Evolutionary conservation across 192 early-diverging fungal species (phyloP), one percentile per base, ranked within the genome.

Genomic region (Podila clonocystis): DNA sequence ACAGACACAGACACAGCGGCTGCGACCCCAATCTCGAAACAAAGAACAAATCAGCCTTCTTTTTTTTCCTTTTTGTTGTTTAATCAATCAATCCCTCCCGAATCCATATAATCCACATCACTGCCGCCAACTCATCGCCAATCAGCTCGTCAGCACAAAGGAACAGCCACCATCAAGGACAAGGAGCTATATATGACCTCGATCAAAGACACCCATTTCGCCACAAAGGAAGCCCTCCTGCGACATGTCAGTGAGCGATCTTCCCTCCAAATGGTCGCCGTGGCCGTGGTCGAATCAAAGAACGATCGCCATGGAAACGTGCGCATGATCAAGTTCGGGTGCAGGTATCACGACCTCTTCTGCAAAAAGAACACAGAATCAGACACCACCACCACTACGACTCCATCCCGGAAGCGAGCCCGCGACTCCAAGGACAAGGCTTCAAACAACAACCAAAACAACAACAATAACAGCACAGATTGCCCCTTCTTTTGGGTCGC

Each of bases 181-280:
- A 36, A 12, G 12, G 41, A 45, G 2, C 41, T 15, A 15, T 45
- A 22, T 9, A 55, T 55, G 52, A 55, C n/a, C 24, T 55, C 52
- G 52, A 55, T 55, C 52, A 55, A 55, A 22, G 52, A 55, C 52
- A 55, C 52, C n/a, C 24, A 55, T 26, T 55, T 55, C 22, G n/a
- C 52, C 52, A 55, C 52, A 55, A 55, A 55, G 52, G 52, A 55
- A 26, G 52, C 52, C 52, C 24, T 55, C n/a, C 52, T 55, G 52
- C 52, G 52, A 55, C 52, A 55, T 55, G 52, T 55, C 22, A 55
- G 52, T 17, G 52, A 55, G 52, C 52, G 52, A n/a, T 55, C 20
- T 24, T 55, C 52, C 52, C 52, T 55, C n/a, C 52, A 55, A 26
- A n/a, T 55, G 52, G 52, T 55, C 52, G 24, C 52, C 52, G 52